Percentiles rank a stretch among this genome's conserved stretches.
Conservation (phyloP, 768 basidiomycete species). For the Basidioascus undulatus region DNA sequence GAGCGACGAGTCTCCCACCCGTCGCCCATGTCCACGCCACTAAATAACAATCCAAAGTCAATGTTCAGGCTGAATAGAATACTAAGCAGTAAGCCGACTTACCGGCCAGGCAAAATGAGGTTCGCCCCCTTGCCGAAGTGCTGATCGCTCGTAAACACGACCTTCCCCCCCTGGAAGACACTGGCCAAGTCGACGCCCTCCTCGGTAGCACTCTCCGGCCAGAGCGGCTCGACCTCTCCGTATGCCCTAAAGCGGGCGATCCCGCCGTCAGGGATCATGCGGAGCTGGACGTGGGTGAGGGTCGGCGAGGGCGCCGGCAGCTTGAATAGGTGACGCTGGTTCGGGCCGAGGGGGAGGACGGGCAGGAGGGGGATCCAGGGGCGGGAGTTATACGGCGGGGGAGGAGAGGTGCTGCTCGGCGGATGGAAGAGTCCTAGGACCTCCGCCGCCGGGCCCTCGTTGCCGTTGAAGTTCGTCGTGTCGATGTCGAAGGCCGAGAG, state of each 20-base stretch:
- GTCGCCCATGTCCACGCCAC: constrained; percentile 59
- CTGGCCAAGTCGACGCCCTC: constrained; percentile 75
- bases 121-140: constrained; percentile 86
- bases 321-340: constrained; percentile 68
- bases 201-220: constrained; percentile 25
- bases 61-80: not conserved
- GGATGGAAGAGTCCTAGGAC: constrained; percentile 33
- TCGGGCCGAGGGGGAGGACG: constrained; percentile 49
- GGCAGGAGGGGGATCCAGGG: constrained; percentile 72
- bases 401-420: not conserved
- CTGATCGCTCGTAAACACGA: constrained; percentile 69
- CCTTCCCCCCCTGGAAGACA: constrained; percentile 67
- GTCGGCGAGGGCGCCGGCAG: constrained; percentile 29
- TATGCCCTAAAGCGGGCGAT: constrained; percentile 87
- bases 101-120: constrained; percentile 71
- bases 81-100: constrained; percentile 19
- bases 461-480: constrained; percentile 81
- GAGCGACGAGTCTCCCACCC: constrained; percentile 75
- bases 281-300: constrained; percentile 59
- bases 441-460: constrained; percentile 41
- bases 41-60: not conserved
- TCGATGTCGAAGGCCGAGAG: constrained; percentile 77
- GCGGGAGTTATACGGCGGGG: too few species aligned
- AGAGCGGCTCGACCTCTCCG: constrained; percentile 44
- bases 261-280: constrained; percentile 92